Evolutionary conservation across 164 flowering plant species (phyloP).

Genomic region (Stephania japonica): DNA sequence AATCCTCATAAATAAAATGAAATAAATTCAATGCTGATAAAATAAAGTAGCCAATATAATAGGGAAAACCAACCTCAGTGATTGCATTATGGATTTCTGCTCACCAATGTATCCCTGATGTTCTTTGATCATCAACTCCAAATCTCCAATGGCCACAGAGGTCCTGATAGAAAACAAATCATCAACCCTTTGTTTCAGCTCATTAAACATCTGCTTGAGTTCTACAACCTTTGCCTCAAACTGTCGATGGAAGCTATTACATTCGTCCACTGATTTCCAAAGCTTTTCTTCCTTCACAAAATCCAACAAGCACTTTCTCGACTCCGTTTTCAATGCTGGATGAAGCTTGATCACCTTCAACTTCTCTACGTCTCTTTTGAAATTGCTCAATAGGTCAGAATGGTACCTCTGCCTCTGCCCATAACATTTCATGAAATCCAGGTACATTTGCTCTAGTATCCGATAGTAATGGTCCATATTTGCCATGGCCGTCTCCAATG

Average conservation of each 20-base stretch:
- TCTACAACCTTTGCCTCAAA: conserved; percentile 78
- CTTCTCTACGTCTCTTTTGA: conserved; percentile 63
- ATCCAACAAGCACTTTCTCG: conserved; percentile 70
- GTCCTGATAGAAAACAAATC: conserved; percentile 58
- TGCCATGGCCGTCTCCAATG: conserved; percentile 69
- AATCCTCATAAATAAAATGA: too few species aligned
- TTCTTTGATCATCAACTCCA: conserved; percentile 63
- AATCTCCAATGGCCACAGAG: conserved; percentile 41
- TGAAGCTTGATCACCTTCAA: conserved; percentile 65
- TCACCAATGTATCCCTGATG: conserved; percentile 61
- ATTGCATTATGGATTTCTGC: conserved; percentile 88
- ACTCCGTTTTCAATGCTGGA: conserved; percentile 64
- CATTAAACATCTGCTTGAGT: conserved; percentile 66
- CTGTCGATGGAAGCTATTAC: conserved; percentile 70
- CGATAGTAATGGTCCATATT: conserved; percentile 70
- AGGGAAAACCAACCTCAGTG: conserved; percentile 61
- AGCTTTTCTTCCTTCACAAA: conserved; percentile 84
- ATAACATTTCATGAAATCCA: conserved; percentile 74
- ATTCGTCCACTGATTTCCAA: conserved; percentile 57
- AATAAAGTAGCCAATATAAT: neutral
- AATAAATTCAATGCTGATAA: neutral
- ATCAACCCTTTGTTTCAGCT: conserved; percentile 72
- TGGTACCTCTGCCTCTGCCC: conserved; percentile 65
- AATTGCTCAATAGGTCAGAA: conserved; percentile 60
- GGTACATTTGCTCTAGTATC: conserved; percentile 57